Evolutionary conservation across 441 rosid genomes (phyloP).

Genomic region (Mallotus japonicus): DNA sequence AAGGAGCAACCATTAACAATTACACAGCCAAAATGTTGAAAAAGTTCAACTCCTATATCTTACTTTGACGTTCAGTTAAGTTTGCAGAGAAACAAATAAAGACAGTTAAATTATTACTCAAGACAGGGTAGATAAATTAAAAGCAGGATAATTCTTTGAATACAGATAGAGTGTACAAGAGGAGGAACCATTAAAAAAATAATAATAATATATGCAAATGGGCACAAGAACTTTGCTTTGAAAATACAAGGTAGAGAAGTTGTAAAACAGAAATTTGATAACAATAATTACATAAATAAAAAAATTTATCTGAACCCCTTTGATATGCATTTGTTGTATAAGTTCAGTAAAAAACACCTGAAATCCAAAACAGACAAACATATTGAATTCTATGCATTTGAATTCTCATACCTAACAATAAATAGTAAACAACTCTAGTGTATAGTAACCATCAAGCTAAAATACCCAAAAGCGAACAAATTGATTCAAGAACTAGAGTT

Average conservation of each 20-base stretch:
- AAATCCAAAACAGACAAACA: conserved; percentile 1
- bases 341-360: conserved; percentile 99
- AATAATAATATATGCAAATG: not conserved
- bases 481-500: too few relatives aligned
- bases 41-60: not conserved
- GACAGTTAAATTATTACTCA: not conserved
- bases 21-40: not conserved
- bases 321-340: conserved; percentile 94
- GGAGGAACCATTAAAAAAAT: not conserved
- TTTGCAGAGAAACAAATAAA: not conserved
- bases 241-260: too few relatives aligned
- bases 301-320: conserved; percentile 80
- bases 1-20: not conserved
- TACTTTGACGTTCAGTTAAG: not conserved
- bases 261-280: too few relatives aligned
- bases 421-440: too few relatives aligned
- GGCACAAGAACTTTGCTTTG: not conserved
- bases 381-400: too few relatives aligned
- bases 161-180: not conserved
- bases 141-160: not conserved
- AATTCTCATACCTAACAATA: too few relatives aligned
- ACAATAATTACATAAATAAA: not conserved
- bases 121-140: too few relatives aligned
- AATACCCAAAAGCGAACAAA: too few relatives aligned
- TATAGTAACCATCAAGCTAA: too few relatives aligned